Evolutionary conservation across 495 filamentous ascomycete species (phyloP).

Genomic region (Trichoderma asperelloides): DNA sequence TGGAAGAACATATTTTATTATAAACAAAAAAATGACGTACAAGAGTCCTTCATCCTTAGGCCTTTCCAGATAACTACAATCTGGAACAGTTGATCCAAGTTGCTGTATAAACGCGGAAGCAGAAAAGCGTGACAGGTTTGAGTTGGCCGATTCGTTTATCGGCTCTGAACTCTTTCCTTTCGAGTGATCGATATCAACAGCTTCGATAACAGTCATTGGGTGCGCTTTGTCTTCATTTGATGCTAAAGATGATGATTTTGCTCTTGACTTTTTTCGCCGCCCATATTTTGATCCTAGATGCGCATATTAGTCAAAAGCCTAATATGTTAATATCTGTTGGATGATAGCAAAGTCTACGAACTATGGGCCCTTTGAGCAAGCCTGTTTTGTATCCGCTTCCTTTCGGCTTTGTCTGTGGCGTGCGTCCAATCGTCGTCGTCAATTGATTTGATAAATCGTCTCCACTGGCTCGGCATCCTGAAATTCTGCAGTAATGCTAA

Average conservation of each 20-base stretch:
- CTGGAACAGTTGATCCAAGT: too few species aligned
- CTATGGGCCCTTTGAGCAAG: background rate
- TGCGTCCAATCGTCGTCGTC: background rate
- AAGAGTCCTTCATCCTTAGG: too few species aligned
- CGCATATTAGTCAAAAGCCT: background rate
- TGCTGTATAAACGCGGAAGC: background rate
- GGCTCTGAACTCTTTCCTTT: background rate
- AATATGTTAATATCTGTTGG: background rate
- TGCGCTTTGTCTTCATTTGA: background rate
- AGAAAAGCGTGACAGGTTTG: background rate
- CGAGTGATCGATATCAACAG: background rate
- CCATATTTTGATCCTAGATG: background rate
- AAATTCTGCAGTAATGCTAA: background rate
- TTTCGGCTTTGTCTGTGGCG: background rate
- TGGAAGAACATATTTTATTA: background rate
- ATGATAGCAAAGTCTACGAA: background rate
- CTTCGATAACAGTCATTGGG: background rate
- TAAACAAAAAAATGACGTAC: background rate
- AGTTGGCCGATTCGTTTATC: background rate
- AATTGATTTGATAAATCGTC: background rate
- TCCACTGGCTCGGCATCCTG: background rate
- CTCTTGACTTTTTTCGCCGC: background rate
- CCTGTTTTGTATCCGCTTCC: background rate
- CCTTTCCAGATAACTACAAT: too few species aligned
- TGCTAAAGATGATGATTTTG: background rate